phyloP scores from a whole-genome alignment of 2,329 filamentous ascomycete species.

The Neofusicoccum kwambonambiense region DNA sequence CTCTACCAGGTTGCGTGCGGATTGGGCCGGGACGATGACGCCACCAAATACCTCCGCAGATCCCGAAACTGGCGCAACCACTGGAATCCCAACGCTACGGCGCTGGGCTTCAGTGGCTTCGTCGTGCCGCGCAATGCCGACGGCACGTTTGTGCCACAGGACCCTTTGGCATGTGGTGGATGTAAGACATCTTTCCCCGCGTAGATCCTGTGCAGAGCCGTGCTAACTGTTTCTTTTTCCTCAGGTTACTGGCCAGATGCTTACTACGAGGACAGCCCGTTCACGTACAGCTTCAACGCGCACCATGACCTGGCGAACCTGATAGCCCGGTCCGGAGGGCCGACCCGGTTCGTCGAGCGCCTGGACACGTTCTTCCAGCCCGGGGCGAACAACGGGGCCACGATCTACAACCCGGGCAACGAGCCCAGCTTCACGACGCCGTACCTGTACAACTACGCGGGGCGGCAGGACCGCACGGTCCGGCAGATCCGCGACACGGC shows the following conservation, averaged over 20 bases:
- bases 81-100: slow-evolving; percentile 61
- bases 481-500: slow-evolving; percentile 58
- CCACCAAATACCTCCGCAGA: slow-evolving; percentile 59
- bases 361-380: slow-evolving; percentile 62
- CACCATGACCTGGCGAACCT: slow-evolving; percentile 62
- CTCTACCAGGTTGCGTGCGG: slow-evolving; percentile 64
- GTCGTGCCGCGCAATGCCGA: slow-evolving; percentile 59
- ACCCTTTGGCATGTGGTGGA: slow-evolving; percentile 57
- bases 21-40: slow-evolving; percentile 29
- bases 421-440: slow-evolving; percentile 67
- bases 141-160: slow-evolving; percentile 49
- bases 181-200: slow-evolving; percentile 28
- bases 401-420: slow-evolving; percentile 65
- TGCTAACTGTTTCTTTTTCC: slow-evolving; percentile 27
- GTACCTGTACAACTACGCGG: slow-evolving; percentile 68
- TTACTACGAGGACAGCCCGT: slow-evolving; percentile 60
- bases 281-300: slow-evolving; percentile 68
- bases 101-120: slow-evolving; percentile 64
- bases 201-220: too few species aligned
- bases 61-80: slow-evolving; percentile 71
- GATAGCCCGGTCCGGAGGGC: slow-evolving; percentile 57
- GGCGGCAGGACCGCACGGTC: slow-evolving; percentile 62
- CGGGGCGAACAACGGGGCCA: slow-evolving; percentile 34
- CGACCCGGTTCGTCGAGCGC: slow-evolving; percentile 54
- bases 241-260: slow-evolving; percentile 59